These are phyloP conservation scores for Penicillium sp. DNA, from an alignment of 2,329 filamentous ascomycete genomes.

Conservation along the genomic window DNA sequence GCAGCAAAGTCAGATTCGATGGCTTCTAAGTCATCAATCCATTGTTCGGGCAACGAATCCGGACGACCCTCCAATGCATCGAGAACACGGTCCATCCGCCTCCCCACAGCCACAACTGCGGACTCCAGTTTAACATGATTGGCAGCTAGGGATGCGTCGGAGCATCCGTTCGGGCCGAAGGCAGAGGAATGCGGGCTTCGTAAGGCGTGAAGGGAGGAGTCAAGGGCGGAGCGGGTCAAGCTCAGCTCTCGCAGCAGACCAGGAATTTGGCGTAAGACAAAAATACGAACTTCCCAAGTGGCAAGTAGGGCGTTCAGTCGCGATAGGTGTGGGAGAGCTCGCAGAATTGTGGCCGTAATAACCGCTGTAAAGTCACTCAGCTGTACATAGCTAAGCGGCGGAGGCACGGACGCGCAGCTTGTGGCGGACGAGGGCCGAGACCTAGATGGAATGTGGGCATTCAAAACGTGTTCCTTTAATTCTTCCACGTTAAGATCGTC, in stretches of 20 bases:
- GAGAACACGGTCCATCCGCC: constrained; percentile 76
- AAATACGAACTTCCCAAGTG: constrained; percentile 73
- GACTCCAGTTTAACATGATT: constrained; percentile 58
- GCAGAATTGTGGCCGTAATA: constrained; percentile 86
- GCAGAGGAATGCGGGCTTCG: constrained; percentile 25
- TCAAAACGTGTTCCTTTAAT: constrained; percentile 82
- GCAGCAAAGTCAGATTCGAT: constrained; percentile 74
- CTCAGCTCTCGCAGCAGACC: constrained; percentile 63
- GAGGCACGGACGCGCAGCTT: constrained; percentile 43
- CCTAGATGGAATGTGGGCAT: constrained; percentile 68
- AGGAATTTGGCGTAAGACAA: constrained; percentile 71
- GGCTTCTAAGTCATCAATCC: constrained; percentile 82
- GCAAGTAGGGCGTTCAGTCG: constrained; percentile 69
- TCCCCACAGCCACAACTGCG: constrained; percentile 68
- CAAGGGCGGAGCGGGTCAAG: constrained; percentile 33
- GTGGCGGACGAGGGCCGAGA: constrained; percentile 53
- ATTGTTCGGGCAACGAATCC: constrained; percentile 79
- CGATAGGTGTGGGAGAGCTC: constrained; percentile 77
- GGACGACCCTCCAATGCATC: constrained; percentile 79
- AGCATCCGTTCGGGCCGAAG: constrained; percentile 25
- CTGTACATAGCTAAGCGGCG: constrained; percentile 56
- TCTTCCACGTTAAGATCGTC: constrained; percentile 58
- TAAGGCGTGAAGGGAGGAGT: constrained; percentile 33
- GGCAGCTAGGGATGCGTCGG: constrained; percentile 40
- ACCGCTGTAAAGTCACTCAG: constrained; percentile 89